Conservation (phyloP, 768 basidiomycete species). For the Flagelloscypha sp. region DNA sequence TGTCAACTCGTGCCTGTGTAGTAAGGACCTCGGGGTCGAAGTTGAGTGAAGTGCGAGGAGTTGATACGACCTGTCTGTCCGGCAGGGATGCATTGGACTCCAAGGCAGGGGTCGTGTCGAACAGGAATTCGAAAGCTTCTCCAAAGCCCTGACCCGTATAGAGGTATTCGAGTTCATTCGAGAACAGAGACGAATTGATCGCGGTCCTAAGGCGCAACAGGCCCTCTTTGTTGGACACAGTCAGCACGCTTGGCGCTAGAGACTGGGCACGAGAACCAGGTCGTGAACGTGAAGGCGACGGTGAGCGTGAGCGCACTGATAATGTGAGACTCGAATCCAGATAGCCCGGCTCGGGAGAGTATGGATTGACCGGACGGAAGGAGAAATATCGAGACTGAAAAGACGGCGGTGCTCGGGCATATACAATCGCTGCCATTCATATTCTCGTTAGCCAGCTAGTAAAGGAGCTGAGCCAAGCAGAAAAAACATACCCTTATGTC, state of each 20-base stretch:
- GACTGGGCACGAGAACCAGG: slow-evolving; percentile 37
- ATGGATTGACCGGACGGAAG: slow-evolving; percentile 53
- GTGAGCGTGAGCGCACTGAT: slow-evolving; percentile 40
- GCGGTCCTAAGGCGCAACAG: slow-evolving; percentile 57
- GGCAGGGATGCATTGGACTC: no score
- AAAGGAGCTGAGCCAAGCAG: neutral
- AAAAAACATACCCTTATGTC: slow-evolving; percentile 75
- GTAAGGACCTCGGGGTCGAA: slow-evolving; percentile 47
- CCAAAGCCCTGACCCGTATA: slow-evolving; percentile 90
- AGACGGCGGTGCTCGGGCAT: slow-evolving; percentile 86
- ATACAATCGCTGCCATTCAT: slow-evolving; percentile 85
- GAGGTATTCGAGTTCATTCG: slow-evolving; percentile 87
- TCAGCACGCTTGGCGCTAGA: slow-evolving; percentile 34
- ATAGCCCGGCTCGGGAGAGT: slow-evolving; percentile 44
- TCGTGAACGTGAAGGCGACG: slow-evolving; percentile 39
- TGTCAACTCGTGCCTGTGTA: slow-evolving; percentile 58
- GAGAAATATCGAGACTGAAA: slow-evolving; percentile 89
- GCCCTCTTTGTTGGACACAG: slow-evolving; percentile 30
- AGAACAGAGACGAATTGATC: slow-evolving; percentile 75
- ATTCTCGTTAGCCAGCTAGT: no score
- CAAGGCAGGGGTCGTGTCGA: slow-evolving; percentile 57
- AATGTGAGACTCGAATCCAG: slow-evolving; percentile 35
- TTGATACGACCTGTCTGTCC: no score
- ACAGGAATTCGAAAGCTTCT: slow-evolving; percentile 81
- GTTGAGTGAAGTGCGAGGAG: slow-evolving; percentile 64